Evolutionary conservation across 169 alveolate species (phyloP).

Genomic region (Cryptosporidium sp.): DNA sequence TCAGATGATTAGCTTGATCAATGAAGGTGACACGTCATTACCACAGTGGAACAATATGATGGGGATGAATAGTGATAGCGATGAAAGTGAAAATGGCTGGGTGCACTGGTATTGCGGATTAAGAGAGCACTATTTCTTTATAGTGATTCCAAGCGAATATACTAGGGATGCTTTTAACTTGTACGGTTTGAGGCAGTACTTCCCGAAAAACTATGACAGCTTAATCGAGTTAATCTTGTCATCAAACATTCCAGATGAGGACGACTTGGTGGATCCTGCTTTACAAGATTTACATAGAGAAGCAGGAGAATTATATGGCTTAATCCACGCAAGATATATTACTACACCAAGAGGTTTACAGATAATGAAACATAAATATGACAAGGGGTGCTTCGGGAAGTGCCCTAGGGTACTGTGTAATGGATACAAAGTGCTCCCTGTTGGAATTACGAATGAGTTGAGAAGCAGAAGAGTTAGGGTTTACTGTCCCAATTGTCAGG

Average conservation of each 20-base stretch:
- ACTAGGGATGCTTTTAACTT: conserved; percentile 82
- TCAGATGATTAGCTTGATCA: conserved; percentile 62
- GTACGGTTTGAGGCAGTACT: conserved; percentile 80
- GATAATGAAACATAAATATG: conserved; percentile 93
- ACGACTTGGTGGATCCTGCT: conserved; percentile 78
- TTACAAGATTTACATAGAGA: conserved; percentile 86
- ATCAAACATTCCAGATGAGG: conserved; percentile 78
- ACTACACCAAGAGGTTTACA: conserved; percentile 91
- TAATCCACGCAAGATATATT: conserved; percentile 95
- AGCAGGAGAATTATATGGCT: conserved; percentile 93
- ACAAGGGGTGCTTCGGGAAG: conserved; percentile 95
- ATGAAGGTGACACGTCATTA: conserved; percentile 59
- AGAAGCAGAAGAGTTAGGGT: conserved; percentile 92
- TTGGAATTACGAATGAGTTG: conserved; percentile 93
- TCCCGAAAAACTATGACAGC: conserved; percentile 74
- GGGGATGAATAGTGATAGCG: conserved; percentile 66
- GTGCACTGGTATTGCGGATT: conserved; percentile 76
- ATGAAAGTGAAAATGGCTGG: conserved; percentile 75
- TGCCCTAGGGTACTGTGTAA: conserved; percentile 98
- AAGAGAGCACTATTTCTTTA: conserved; percentile 73
- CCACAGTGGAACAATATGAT: conserved; percentile 62
- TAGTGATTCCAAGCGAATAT: conserved; percentile 74
- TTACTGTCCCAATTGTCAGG: conserved; percentile 97
- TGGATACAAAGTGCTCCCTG: conserved; percentile 94
- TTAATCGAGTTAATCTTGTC: conserved; percentile 76